phyloP scores from a whole-genome alignment of 148 eudicot genomes.

The Pouteria glomerata region DNA sequence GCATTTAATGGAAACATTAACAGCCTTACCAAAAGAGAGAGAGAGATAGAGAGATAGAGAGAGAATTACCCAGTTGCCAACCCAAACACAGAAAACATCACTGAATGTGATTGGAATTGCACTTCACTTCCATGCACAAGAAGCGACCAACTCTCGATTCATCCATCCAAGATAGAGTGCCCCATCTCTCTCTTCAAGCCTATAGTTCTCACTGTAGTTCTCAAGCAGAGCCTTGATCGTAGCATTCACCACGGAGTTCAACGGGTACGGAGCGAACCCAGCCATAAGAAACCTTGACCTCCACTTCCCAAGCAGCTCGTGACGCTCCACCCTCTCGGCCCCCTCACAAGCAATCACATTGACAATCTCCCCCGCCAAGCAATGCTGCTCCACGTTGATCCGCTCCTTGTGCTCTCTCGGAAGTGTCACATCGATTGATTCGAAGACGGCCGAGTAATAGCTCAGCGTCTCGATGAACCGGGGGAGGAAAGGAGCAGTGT shows the following conservation, averaged over 20 bases:
- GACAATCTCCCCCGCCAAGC: constrained; percentile 52
- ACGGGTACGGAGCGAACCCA: constrained; percentile 49
- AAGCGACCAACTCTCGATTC: constrained; percentile 35
- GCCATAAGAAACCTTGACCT: constrained; percentile 52
- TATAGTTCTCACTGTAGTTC: constrained; percentile 36
- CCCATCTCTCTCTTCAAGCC: constrained; percentile 44
- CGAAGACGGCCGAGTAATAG: constrained; percentile 48
- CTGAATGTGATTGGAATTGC: not conserved
- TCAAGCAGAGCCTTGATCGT: constrained; percentile 34
- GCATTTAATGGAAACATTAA: not conserved
- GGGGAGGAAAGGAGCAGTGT: constrained; percentile 38
- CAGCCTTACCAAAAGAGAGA: not conserved
- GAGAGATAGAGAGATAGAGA: no score
- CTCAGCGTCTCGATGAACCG: constrained; percentile 43
- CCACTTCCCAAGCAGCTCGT: constrained; percentile 61
- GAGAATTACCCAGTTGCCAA: not conserved
- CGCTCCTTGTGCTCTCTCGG: constrained; percentile 41
- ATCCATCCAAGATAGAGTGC: constrained; percentile 53
- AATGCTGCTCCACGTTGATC: constrained; percentile 55
- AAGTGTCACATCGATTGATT: constrained; percentile 42
- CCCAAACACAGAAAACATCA: not conserved
- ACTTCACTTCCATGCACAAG: constrained; percentile 61
- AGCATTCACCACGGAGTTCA: constrained; percentile 42
- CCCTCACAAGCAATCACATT: constrained; percentile 63
- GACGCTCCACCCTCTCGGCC: constrained; percentile 53